Conservation (phyloP, 1,284 basidiomycete genomes). For the Schizophyllum amplum region DNA sequence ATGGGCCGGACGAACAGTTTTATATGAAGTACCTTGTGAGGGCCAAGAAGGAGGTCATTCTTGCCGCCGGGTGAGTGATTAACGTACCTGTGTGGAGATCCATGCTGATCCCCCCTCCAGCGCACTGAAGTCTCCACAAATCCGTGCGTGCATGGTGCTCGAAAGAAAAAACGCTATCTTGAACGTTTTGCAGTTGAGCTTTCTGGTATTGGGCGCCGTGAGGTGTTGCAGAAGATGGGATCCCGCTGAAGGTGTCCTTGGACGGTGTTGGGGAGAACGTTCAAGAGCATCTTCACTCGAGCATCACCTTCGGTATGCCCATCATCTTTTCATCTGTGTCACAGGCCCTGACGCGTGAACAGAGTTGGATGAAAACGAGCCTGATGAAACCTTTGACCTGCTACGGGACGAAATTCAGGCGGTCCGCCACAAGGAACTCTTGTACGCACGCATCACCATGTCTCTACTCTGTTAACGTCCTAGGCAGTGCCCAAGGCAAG, state of each 20-base stretch:
- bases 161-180: neutral
- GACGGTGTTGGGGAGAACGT: conserved; percentile 44
- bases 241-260: conserved; percentile 31
- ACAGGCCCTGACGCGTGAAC: neutral
- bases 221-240: conserved; percentile 31
- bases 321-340: neutral
- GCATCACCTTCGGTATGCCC: conserved; percentile 3
- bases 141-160: neutral
- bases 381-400: conserved; percentile 22
- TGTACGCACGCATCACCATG: conserved; percentile 16
- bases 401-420: conserved; percentile 20
- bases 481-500: conserved; percentile 1
- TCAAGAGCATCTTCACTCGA: conserved; percentile 34
- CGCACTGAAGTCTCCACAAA: conserved; percentile 9
- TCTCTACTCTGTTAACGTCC: neutral
- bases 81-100: too few species aligned
- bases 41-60: conserved; percentile 27
- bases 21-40: conserved; percentile 14
- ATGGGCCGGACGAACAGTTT: conserved; percentile 5
- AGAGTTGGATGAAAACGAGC: conserved; percentile 24
- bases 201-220: conserved; percentile 38
- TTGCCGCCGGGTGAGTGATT: conserved; percentile 31
- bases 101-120: neutral
- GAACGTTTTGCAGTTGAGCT: conserved; percentile 29
- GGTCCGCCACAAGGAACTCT: conserved; percentile 22